phyloP scores from a whole-genome alignment of 495 filamentous ascomycete species.

The Xylaria intraflava region DNA sequence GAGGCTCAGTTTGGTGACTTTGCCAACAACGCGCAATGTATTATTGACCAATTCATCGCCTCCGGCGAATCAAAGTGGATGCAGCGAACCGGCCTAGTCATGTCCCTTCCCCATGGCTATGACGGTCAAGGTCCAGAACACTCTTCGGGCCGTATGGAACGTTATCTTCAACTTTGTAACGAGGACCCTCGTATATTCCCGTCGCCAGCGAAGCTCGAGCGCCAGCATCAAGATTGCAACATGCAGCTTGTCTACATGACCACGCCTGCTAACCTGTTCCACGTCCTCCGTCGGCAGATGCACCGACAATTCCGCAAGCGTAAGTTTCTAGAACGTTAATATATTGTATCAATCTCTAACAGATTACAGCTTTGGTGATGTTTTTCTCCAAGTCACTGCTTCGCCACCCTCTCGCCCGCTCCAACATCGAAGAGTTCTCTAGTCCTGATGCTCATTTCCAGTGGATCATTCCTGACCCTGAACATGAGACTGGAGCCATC shows the following conservation, averaged over 20 bases:
- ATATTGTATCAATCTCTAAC: neutral
- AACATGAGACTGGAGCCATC: constrained; percentile 64
- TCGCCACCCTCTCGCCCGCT: constrained; percentile 86
- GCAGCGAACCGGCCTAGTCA: constrained; percentile 88
- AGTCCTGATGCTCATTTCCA: constrained; percentile 81
- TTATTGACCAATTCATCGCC: constrained; percentile 97
- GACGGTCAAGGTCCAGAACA: constrained; percentile 98
- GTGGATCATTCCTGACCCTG: constrained; percentile 88
- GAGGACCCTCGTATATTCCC: constrained; percentile 95
- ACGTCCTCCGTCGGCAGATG: constrained; percentile 93
- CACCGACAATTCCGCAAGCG: constrained; percentile 98
- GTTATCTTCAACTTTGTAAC: constrained; percentile 95
- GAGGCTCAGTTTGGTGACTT: constrained; percentile 99
- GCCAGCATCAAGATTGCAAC: constrained; percentile 98
- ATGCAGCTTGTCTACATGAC: constrained; percentile 98
- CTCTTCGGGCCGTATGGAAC: constrained; percentile 94
- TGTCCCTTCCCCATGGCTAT: constrained; percentile 94
- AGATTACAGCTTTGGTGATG: constrained; percentile 66
- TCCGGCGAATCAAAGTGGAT: constrained; percentile 98
- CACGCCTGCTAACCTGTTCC: constrained; percentile 87
- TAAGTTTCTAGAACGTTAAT: constrained; percentile 41
- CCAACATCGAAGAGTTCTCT: constrained; percentile 79
- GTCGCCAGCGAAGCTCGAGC: constrained; percentile 75
- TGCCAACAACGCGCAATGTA: constrained; percentile 97
- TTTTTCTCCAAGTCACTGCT: constrained; percentile 97